These are phyloP conservation scores for Saposhnikovia divaricata DNA, from an alignment of 129 eudicot species.

Conservation along the genomic window DNA sequence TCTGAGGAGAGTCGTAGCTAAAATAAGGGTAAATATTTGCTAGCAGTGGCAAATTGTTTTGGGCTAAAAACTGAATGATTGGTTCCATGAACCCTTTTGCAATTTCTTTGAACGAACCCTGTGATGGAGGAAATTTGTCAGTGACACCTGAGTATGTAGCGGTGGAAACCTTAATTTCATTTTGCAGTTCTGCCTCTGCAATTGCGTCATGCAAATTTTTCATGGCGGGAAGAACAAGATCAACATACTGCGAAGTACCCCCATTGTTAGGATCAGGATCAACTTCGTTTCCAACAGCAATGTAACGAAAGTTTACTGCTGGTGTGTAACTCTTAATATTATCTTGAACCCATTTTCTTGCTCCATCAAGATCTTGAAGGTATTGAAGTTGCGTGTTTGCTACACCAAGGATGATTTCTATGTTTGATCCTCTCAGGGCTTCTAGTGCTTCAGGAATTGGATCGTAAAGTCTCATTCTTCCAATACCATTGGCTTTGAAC, in stretches of 20 bases:
- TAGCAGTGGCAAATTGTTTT: too few species aligned
- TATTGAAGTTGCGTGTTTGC: neutral
- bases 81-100: too few species aligned
- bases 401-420: neutral
- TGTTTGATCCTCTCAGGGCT: neutral
- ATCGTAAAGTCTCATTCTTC: neutral
- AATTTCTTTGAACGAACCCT: too few species aligned
- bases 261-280: neutral
- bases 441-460: neutral
- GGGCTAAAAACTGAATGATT: too few species aligned
- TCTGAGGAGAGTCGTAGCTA: too few species aligned
- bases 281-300: conserved; percentile 1
- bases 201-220: neutral
- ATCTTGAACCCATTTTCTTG: neutral
- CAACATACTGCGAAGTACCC: neutral
- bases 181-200: neutral
- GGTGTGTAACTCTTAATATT: neutral
- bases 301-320: neutral
- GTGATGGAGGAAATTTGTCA: too few species aligned
- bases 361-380: neutral
- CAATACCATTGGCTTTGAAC: neutral
- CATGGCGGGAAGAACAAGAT: neutral
- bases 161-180: neutral
- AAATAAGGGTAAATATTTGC: too few species aligned
- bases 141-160: neutral